A percentile compares a stretch with the other conserved stretches of the same genome.
These are phyloP conservation scores for Saitozyma sp. DNA, from an alignment of 768 basidiomycete species.

Conservation along the genomic window DNA sequence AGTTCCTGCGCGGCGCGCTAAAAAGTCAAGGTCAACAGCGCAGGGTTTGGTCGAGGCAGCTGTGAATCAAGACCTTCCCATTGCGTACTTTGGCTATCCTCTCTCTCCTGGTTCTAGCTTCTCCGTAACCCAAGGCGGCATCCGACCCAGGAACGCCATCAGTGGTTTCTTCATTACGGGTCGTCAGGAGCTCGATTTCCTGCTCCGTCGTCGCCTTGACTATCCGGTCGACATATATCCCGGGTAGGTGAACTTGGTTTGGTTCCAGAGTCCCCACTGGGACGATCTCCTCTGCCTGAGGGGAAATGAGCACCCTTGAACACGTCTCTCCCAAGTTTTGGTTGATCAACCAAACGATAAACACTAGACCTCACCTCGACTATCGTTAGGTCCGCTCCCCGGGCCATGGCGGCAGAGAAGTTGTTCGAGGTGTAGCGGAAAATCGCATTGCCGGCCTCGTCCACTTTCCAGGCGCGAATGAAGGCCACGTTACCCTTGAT, in stretches of 20 bases:
- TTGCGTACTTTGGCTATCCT: conserved; percentile 26
- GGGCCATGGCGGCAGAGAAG: conserved; percentile 36
- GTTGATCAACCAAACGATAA: too few species aligned
- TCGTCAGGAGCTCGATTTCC: conserved; percentile 43
- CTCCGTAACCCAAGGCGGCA: conserved; percentile 18
- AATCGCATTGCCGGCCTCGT: conserved; percentile 48
- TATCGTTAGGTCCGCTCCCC: conserved; percentile 39
- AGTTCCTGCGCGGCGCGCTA: conserved; percentile 40
- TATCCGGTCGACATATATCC: conserved; percentile 49
- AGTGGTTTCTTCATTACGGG: conserved; percentile 14
- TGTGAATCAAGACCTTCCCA: too few species aligned
- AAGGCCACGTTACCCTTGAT: conserved; percentile 47
- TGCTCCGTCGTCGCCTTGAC: conserved; percentile 42
- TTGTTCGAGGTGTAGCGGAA: conserved; percentile 35
- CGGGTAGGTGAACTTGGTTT: conserved; percentile 46
- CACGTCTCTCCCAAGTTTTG: too few species aligned
- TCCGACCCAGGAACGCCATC: conserved; percentile 12
- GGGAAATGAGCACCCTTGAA: too few species aligned
- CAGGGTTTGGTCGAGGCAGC: too few species aligned
- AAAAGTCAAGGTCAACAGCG: too few species aligned
- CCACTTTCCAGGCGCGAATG: conserved; percentile 47
- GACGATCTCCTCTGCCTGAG: conserved; percentile 48
- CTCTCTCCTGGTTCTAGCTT: conserved; percentile 26
- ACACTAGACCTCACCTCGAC: conserved; percentile 32
- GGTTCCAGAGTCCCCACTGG: conserved; percentile 44